Conservation (phyloP, 805 yeast genomes). For the Schizosaccharomyces lindneri region DNA sequence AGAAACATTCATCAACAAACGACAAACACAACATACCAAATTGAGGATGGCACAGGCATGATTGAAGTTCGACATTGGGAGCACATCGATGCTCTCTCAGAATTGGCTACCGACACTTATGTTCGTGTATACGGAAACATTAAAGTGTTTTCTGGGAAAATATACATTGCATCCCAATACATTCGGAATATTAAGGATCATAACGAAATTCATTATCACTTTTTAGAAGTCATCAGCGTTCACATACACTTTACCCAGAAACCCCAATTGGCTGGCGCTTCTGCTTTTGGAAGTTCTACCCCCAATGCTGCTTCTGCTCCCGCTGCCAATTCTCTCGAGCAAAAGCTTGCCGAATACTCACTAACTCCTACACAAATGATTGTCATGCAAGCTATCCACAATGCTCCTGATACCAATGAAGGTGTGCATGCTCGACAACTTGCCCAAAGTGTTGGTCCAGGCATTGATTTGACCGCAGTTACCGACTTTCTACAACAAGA, state of each 20-base stretch:
- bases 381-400: constrained; percentile 4
- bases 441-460: constrained; percentile 3
- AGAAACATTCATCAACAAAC: constrained; percentile 23
- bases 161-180: constrained; percentile 24
- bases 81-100: background rate
- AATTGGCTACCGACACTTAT: constrained; percentile 15
- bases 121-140: constrained; percentile 25
- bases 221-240: constrained; percentile 22
- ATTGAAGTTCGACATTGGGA: constrained; percentile 30
- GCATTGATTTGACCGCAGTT: background rate
- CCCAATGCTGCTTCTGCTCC: background rate
- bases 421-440: constrained; percentile 6
- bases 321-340: constrained; percentile 2
- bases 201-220: constrained; percentile 37
- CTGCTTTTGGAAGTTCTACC: background rate
- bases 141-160: constrained; percentile 26
- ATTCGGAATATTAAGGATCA: constrained; percentile 27
- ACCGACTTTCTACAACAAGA: constrained; percentile 5
- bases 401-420: constrained; percentile 4
- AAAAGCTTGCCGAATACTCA: constrained; percentile 3
- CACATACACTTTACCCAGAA: constrained; percentile 4
- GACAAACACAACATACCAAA: constrained; percentile 21
- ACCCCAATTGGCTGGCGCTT: background rate
- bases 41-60: constrained; percentile 48
- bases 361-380: constrained; percentile 6